Conservation (phyloP, 169 alveolate genomes). For the Toxoplasma gondii region DNA sequence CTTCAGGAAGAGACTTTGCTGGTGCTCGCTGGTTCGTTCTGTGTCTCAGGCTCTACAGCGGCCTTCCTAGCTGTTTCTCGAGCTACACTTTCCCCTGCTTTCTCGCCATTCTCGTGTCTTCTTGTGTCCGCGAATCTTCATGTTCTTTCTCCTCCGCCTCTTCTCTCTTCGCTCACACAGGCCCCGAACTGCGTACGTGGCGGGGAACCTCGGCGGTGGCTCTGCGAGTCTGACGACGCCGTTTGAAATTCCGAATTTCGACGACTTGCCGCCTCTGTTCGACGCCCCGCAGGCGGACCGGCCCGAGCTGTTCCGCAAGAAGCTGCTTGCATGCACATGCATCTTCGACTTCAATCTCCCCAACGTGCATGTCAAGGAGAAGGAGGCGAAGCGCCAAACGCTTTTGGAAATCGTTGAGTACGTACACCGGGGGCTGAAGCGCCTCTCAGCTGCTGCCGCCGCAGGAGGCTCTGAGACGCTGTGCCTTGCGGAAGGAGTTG, state of each 20-base stretch:
- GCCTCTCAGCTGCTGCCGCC: not conserved
- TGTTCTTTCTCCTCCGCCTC: too few species aligned
- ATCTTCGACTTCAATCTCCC: constrained; percentile 78
- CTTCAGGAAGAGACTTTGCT: not conserved
- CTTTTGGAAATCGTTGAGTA: constrained; percentile 88
- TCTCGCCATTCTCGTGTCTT: not conserved
- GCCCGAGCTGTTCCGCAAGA: constrained; percentile 81
- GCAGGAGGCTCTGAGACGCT: not conserved
- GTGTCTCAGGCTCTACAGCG: not conserved
- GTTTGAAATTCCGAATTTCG: constrained; percentile 26
- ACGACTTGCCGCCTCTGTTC: constrained; percentile 75
- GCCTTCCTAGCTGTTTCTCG: not conserved
- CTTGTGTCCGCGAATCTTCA: too few species aligned
- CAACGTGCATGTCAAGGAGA: constrained; percentile 72
- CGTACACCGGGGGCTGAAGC: too few species aligned
- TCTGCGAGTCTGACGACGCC: not conserved
- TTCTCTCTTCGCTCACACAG: too few species aligned
- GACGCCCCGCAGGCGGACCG: constrained; percentile 79
- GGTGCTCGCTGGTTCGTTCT: not conserved
- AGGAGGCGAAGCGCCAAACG: constrained; percentile 86
- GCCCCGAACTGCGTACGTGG: not conserved
- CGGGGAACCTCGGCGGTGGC: not conserved
- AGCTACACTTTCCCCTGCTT: not conserved
- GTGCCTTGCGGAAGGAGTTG: not conserved
- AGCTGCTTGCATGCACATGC: constrained; percentile 84